phyloP scores from a whole-genome alignment of 805 yeast species.

The Candida piceae region DNA sequence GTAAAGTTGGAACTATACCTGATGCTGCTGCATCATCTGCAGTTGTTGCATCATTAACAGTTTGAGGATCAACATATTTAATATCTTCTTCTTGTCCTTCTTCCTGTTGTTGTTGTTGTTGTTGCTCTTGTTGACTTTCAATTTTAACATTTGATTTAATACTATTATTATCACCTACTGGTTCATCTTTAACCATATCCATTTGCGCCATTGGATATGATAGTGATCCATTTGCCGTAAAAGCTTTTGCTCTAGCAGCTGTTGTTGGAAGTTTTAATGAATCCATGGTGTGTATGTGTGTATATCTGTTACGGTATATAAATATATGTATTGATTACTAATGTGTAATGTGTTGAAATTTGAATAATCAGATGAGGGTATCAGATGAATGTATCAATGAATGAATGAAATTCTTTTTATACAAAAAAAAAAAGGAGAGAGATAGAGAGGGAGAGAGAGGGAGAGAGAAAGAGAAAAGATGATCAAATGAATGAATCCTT shows the following conservation, averaged over 20 bases:
- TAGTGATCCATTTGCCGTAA: slow-evolving; percentile 61
- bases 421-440: no score
- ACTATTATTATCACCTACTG: not conserved
- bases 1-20: slow-evolving; percentile 93
- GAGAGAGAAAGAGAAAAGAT: slow-evolving; percentile 18
- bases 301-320: slow-evolving; percentile 3
- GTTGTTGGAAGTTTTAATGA: slow-evolving; percentile 72
- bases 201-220: slow-evolving; percentile 51
- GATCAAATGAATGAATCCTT: slow-evolving; percentile 28
- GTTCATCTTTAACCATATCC: slow-evolving; percentile 23
- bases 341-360: not conserved
- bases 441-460: no score
- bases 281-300: slow-evolving; percentile 43
- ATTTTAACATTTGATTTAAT: no score
- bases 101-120: slow-evolving; percentile 6
- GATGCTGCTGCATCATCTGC: slow-evolving; percentile 73
- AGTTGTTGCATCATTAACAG: slow-evolving; percentile 18
- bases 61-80: slow-evolving; percentile 12
- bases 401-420: no score
- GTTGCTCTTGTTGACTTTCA: not conserved
- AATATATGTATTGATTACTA: no score
- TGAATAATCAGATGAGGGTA: no score
- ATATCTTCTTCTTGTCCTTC: slow-evolving; percentile 9
- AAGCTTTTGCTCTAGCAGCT: slow-evolving; percentile 70
- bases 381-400: no score